Evolutionary conservation across 441 rosid species (phyloP).

Genomic region (Aquilaria agallochum): DNA sequence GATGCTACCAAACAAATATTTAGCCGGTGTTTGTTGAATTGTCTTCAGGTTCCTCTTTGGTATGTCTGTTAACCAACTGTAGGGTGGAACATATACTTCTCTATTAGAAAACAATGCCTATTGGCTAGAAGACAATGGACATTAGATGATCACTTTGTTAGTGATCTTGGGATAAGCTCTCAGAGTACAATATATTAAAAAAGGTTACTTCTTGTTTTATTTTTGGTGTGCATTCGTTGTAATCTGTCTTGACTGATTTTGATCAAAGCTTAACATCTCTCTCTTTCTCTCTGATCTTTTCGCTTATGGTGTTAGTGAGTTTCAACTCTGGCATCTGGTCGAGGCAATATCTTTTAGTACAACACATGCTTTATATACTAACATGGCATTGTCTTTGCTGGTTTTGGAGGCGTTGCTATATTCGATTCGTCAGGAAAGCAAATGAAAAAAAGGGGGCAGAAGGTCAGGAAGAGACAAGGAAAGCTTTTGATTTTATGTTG

Average conservation of each 20-base stretch:
- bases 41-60: conserved; percentile 97
- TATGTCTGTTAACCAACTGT: conserved; percentile 14
- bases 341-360: no score
- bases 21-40: conserved; percentile 86
- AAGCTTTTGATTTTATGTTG: conserved; percentile 92
- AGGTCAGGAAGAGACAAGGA: conserved; percentile 92
- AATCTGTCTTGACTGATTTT: no score
- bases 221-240: no score
- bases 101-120: no score
- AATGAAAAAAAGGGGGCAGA: conserved; percentile 86
- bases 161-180: no score
- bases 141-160: no score
- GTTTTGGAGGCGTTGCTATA: conserved; percentile 82
- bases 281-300: background rate
- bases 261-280: background rate
- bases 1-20: conserved; percentile 89
- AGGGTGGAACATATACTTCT: no score
- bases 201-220: no score
- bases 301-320: no score
- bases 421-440: conserved; percentile 86
- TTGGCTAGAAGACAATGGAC: no score
- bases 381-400: conserved; percentile 11
- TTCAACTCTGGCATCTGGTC: no score
- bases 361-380: background rate
- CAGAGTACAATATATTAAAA: no score